phyloP scores from a whole-genome alignment of 2,329 filamentous ascomycete species.

The Trichoderma sp. region DNA sequence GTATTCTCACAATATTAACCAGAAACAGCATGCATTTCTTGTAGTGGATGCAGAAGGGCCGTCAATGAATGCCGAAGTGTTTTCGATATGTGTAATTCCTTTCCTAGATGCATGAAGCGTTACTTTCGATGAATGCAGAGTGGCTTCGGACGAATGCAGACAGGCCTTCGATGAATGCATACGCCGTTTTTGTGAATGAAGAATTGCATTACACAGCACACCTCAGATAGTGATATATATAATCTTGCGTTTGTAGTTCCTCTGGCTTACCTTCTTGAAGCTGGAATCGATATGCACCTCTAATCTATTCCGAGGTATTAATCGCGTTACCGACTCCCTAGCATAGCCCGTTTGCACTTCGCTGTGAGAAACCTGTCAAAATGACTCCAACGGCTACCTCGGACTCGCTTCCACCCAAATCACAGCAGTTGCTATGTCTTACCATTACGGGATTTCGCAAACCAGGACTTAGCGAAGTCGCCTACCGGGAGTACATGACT shows the following conservation, averaged over 20 bases:
- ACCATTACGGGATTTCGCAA: constrained; percentile 19
- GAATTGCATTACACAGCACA: neutral
- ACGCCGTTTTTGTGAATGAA: neutral
- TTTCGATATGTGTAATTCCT: neutral
- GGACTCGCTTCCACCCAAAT: neutral
- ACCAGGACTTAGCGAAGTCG: constrained; percentile 13
- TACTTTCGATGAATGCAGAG: neutral
- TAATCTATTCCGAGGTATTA: neutral
- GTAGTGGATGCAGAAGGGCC: neutral
- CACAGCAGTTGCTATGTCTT: constrained; percentile 14
- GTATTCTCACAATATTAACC: no score
- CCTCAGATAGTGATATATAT: neutral
- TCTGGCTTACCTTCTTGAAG: neutral
- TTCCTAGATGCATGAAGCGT: neutral
- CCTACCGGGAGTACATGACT: constrained; percentile 19
- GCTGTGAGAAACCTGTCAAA: neutral
- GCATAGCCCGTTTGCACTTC: neutral
- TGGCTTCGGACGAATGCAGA: neutral
- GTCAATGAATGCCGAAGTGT: neutral
- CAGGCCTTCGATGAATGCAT: neutral
- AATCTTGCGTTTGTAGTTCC: neutral
- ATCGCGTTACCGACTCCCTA: neutral
- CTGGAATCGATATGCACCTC: neutral
- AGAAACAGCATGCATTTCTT: neutral
- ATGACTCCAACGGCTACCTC: neutral